Evolutionary conservation across 2,329 filamentous ascomycete species (phyloP), one percentile per base, ranked within the genome.

Genomic region (Pseudogymnoascus sp.): DNA sequence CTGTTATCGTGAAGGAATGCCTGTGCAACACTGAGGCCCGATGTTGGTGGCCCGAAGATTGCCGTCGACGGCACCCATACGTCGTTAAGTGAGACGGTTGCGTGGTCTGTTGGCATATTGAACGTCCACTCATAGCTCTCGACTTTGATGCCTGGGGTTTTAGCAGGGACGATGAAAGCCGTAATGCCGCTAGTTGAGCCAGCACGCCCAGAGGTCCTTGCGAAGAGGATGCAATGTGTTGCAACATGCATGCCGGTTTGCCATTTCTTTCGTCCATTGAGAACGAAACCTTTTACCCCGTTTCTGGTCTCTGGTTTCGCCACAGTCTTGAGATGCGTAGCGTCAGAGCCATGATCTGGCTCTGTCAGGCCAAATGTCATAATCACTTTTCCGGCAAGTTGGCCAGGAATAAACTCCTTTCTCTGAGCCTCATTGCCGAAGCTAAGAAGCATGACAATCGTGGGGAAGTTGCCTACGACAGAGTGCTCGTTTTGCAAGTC

Each of bases 61-160:
- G 81, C 77, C 19, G 77, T 78, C 13, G 76, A 74, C 0, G 84
- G 82, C 0, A 87, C 81, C 69, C 77, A 82, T n/a, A 85, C 84
- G 64, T 82, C 73, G n/a, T 78, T 79, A 51, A 87, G 75, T 1
- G 79, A 78, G 41, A 87, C 76, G 1, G 84, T 87, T 2, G 85
- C 85, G 70, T 87, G 85, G 71, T 88, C 85, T 5, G 85, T 87
- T 0, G 84, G 84, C 84, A 87, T 88, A 69, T 87, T 87, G 62
- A 87, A 79, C 1, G 84, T 87, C 83, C 84, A 87, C 73, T 87
- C 81, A 68, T 85, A 87, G 39, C 81, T 84, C 54, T 81, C 78
- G 6, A 85, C 79, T 21, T 78, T 76, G 14, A 87, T 68, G 0
- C 85, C 85, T 0, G 78, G 77, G 0, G 83, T 80, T 1, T 80